A percentile compares a stretch with the other conserved stretches of the same genome.
These are phyloP conservation scores for Fraxinus sp. DNA, from an alignment of 305 asterid species.

Conservation along the genomic window DNA sequence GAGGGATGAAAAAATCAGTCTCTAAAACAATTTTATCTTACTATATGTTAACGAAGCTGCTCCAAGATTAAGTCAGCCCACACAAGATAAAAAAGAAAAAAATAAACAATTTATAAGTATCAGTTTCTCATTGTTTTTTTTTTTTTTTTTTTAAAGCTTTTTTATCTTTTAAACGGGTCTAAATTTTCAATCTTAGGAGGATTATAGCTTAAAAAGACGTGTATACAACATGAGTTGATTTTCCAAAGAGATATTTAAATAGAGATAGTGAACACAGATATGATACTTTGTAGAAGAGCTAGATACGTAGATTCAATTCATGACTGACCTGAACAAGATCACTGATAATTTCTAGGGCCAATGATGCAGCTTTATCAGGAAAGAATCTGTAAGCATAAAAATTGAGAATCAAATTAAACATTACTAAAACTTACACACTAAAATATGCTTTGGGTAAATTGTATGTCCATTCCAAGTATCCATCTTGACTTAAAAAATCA, in stretches of 20 bases:
- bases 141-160: not conserved
- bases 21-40: no score
- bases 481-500: not conserved
- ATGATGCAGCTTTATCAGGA: conserved; percentile 74
- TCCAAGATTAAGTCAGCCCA: not conserved
- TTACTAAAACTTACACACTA: not conserved
- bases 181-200: not conserved
- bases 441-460: not conserved
- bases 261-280: not conserved
- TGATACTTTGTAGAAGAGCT: not conserved
- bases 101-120: no score
- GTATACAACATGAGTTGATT: not conserved
- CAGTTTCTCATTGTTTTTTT: not conserved
- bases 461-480: not conserved
- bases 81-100: not conserved
- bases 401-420: not conserved
- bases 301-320: not conserved
- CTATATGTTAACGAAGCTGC: not conserved
- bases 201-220: not conserved
- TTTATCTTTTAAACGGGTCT: not conserved
- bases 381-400: conserved; percentile 56
- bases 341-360: conserved; percentile 64
- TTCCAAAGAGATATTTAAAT: not conserved
- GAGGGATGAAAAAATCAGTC: not conserved
- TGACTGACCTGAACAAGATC: conserved; percentile 73